phyloP scores from a whole-genome alignment of 768 basidiomycete species.

The Tubosaeta sp. region DNA sequence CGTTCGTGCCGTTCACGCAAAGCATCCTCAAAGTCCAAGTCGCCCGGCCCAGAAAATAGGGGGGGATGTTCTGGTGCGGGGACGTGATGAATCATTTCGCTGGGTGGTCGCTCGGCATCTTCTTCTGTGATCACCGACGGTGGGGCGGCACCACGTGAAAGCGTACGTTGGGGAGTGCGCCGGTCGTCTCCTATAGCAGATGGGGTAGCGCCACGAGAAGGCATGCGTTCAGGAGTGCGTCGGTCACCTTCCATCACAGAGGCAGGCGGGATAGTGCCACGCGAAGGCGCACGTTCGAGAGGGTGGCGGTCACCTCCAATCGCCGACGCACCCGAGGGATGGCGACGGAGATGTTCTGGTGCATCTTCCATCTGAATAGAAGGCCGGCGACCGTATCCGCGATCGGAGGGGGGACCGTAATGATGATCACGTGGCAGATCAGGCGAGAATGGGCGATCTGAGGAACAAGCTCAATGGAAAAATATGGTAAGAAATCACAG shows the following conservation, averaged over 20 bases:
- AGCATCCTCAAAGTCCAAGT: constrained; percentile 40
- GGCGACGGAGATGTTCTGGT: constrained; percentile 4
- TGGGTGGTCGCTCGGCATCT: constrained; percentile 16
- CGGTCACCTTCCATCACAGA: constrained; percentile 4
- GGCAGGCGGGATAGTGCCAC: constrained; percentile 5
- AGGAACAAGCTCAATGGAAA: constrained; percentile 5
- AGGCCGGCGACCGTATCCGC: background rate
- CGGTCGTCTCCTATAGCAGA: background rate
- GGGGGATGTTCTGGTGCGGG: constrained; percentile 15
- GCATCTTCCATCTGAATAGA: background rate
- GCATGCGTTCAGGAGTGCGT: constrained; percentile 10
- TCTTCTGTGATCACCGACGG: constrained; percentile 16
- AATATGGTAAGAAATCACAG: background rate
- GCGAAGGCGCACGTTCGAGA: constrained; percentile 17
- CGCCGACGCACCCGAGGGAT: constrained; percentile 10
- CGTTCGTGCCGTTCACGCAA: constrained; percentile 46
- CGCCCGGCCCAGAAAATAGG: constrained; percentile 23
- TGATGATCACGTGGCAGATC: constrained; percentile 10
- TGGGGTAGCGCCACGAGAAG: constrained; percentile 6
- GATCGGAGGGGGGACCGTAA: constrained; percentile 9
- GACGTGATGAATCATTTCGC: constrained; percentile 26
- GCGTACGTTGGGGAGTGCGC: constrained; percentile 3
- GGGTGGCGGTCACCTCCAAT: constrained; percentile 1
- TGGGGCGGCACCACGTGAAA: constrained; percentile 15
- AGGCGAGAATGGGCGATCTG: constrained; percentile 18